A percentile compares a stretch with the other conserved stretches of the same genome.
These are phyloP conservation scores for Termitomyces sp. DNA, from an alignment of 768 basidiomycete genomes.

Conservation along the genomic window DNA sequence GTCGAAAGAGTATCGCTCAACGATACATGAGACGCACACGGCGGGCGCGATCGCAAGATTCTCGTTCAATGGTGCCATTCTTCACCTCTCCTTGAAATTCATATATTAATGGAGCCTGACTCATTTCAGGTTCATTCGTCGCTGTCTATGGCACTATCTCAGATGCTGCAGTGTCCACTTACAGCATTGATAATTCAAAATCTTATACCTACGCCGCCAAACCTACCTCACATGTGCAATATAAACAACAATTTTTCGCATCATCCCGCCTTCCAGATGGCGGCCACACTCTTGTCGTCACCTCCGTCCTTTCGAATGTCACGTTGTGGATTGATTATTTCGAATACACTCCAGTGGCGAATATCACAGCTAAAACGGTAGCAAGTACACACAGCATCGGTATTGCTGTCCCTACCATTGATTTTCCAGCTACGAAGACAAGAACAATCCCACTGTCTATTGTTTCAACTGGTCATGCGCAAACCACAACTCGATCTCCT, in stretches of 20 bases:
- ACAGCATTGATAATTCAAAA: constrained; percentile 8
- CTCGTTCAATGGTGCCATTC: constrained; percentile 13
- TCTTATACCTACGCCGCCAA: neutral
- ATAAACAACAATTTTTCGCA: constrained; percentile 13
- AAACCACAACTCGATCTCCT: neutral
- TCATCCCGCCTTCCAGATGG: constrained; percentile 17
- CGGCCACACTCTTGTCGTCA: constrained; percentile 20
- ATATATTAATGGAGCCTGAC: neutral
- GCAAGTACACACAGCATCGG: neutral
- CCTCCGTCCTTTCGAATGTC: constrained; percentile 12
- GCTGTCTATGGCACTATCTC: constrained; percentile 16
- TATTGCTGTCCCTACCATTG: neutral
- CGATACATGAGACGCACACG: constrained; percentile 11
- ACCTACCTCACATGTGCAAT: constrained; percentile 2
- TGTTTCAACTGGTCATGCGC: too few relatives aligned
- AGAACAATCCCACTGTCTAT: neutral
- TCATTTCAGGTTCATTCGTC: constrained; percentile 10
- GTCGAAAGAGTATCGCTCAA: constrained; percentile 8
- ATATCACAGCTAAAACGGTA: neutral
- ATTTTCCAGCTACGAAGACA: neutral
- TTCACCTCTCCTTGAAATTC: neutral
- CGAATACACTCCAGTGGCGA: neutral
- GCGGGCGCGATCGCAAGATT: constrained; percentile 13
- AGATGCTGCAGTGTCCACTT: constrained; percentile 8
- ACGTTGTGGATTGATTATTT: constrained; percentile 17